Percentiles rank a stretch among this genome's conserved stretches.
phyloP scores from a whole-genome alignment of 2,329 filamentous ascomycete genomes.

The Cytospora schulzeri region DNA sequence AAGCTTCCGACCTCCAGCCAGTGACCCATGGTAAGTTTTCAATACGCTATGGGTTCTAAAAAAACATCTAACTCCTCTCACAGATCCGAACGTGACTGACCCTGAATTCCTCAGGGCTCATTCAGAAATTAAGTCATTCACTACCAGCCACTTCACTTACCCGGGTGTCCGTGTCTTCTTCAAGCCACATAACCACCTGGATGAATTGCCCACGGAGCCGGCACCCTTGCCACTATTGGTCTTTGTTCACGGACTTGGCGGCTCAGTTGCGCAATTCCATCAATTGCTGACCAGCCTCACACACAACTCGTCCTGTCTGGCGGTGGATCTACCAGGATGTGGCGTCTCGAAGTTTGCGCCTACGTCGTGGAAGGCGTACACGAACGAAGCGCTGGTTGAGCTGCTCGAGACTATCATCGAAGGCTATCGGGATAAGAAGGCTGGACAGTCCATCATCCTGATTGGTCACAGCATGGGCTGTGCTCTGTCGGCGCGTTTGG shows the following conservation, averaged over 20 bases:
- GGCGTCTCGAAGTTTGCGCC: constrained; percentile 77
- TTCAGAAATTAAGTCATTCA: constrained; percentile 71
- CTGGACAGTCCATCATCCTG: constrained; percentile 72
- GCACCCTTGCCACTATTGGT: constrained; percentile 80
- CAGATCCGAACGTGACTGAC: constrained; percentile 60
- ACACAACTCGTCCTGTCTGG: constrained; percentile 80
- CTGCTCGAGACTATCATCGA: constrained; percentile 76
- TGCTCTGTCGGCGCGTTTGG: constrained; percentile 72
- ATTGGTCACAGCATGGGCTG: constrained; percentile 92
- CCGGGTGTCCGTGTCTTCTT: constrained; percentile 80
- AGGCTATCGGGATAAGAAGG: constrained; percentile 65
- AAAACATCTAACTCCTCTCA: neutral
- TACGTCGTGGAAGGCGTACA: constrained; percentile 76
- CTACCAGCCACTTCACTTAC: constrained; percentile 72
- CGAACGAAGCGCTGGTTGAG: constrained; percentile 71
- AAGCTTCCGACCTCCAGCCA: neutral
- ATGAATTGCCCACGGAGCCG: constrained; percentile 74
- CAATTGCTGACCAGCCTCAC: constrained; percentile 78
- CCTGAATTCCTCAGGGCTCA: constrained; percentile 79
- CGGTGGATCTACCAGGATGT: constrained; percentile 88
- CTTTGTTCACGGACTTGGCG: constrained; percentile 92
- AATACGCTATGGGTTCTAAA: too few relatives aligned
- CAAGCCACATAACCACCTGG: constrained; percentile 77
- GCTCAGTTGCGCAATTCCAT: constrained; percentile 85
- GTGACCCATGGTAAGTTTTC: constrained; percentile 15